phyloP scores from a whole-genome alignment of 768 basidiomycete genomes.

The Aureoboletus auriporus region DNA sequence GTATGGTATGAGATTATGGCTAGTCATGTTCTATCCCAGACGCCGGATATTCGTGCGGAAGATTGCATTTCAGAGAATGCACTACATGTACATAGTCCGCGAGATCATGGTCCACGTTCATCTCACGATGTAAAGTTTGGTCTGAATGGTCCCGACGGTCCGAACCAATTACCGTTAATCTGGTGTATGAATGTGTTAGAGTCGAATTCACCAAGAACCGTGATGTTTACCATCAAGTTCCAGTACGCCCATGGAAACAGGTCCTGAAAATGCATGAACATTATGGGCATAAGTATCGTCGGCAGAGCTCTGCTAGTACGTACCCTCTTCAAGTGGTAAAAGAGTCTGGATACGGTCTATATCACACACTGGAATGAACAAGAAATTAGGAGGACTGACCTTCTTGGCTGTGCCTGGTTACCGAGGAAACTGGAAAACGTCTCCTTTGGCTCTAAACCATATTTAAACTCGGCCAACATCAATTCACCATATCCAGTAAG shows the following conservation, averaged over 20 bases:
- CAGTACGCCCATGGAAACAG: conserved; percentile 59
- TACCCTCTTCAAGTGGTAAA: conserved; percentile 81
- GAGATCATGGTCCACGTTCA: neutral
- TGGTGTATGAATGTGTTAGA: conserved; percentile 10
- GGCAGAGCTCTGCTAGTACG: neutral
- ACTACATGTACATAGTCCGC: neutral
- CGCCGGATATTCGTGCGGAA: neutral
- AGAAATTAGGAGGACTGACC: conserved; percentile 39
- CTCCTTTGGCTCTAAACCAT: conserved; percentile 85
- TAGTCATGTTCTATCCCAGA: conserved; percentile 12
- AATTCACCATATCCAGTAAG: conserved; percentile 78
- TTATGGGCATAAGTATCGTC: too few relatives aligned
- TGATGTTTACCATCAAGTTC: conserved; percentile 52
- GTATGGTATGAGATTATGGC: too few relatives aligned
- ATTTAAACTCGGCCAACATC: conserved; percentile 93
- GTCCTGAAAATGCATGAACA: conserved; percentile 18
- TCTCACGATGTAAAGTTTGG: conserved; percentile 26
- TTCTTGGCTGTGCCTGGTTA: conserved; percentile 73
- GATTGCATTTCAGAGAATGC: neutral
- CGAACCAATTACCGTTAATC: conserved; percentile 6
- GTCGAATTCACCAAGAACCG: neutral
- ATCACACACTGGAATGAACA: neutral
- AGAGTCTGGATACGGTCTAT: conserved; percentile 42
- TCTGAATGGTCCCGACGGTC: conserved; percentile 1
- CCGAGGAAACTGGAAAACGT: conserved; percentile 65